Evolutionary conservation across 495 filamentous ascomycete species (phyloP).

Genomic region (Cercophora samala): DNA sequence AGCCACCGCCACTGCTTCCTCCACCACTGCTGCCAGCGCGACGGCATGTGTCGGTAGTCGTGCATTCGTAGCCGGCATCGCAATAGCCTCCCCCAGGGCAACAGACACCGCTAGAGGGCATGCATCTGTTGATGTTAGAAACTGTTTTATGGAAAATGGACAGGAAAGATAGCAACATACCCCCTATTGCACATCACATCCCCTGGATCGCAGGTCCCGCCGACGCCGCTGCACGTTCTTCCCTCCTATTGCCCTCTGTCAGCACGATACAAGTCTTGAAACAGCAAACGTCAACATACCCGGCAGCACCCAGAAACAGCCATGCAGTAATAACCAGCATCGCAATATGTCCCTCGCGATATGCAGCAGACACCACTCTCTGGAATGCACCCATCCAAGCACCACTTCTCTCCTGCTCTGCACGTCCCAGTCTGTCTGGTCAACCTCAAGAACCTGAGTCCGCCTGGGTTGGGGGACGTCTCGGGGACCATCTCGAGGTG

Average conservation of each 20-base stretch:
- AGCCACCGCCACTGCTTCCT: neutral
- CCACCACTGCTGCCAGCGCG: conserved; percentile 5
- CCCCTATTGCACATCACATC: conserved; percentile 11
- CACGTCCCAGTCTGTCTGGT: neutral
- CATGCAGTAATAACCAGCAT: conserved; percentile 25
- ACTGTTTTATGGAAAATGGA: too few relatives aligned
- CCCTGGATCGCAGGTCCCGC: conserved; percentile 17
- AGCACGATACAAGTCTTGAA: neutral
- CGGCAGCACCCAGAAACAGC: conserved; percentile 20
- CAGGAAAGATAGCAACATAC: neutral
- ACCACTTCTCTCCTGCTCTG: neutral
- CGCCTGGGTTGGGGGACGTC: neutral
- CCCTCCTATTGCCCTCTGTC: conserved; percentile 10
- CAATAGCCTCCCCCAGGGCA: conserved; percentile 25
- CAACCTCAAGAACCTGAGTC: neutral
- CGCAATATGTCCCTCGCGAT: conserved; percentile 16
- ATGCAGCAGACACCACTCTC: neutral
- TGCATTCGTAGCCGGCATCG: conserved; percentile 21
- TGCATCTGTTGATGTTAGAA: conserved; percentile 18
- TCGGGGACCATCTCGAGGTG: neutral
- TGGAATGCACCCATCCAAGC: neutral
- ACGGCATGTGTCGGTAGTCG: conserved; percentile 4
- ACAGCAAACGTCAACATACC: neutral
- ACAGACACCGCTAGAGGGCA: conserved; percentile 24
- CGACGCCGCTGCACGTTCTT: conserved; percentile 16